Evolutionary conservation across 306 rosid species (phyloP), one percentile per base, ranked within the genome.

Genomic region (Glycine latifolia): DNA sequence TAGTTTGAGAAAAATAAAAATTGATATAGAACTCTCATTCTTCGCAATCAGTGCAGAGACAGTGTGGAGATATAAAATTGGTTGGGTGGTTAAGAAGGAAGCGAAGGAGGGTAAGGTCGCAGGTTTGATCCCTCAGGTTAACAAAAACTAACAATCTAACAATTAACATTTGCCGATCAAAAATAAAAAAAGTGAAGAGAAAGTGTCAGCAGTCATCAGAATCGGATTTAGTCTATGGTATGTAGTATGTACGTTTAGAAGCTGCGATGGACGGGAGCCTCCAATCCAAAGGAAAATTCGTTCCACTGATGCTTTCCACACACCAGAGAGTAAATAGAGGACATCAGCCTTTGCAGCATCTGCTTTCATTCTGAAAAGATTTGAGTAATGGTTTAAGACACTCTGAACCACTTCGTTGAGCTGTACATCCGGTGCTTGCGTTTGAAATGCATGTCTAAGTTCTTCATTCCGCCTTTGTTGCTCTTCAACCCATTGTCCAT

Each of bases 231-330:
- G 63, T 37, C 6, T 20, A 15, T 35, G 37, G 31, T 26, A 26
- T 26, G 31, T 26, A 26, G 37, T 47, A 71, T 55, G 26, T 92
- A 96, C 99, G 1, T 85, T 87, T 72, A 96, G 91, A 88, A 96
- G 92, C 82, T 96, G 94, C 0, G 99, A 96, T 0, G 99, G 99
- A 77, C 99, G 99, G n/a, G 93, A 90, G 52, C 99, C 99, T 58
- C 99, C 99, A 4, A 96, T 96, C 99, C 99, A 96, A 44, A 87
- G 91, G 84, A 92, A 93, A 63, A 92, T 85, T 10, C 99, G 97
- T 47, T 96, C 99, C 6, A 86, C 93, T 0, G 97, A 82, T 16
- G 98, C 76, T 81, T 91, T 89, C 99, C 99, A 96, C 14, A 85
- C 86, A 14, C 99, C 98, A 10, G 98, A 92, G 83, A 93, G 80